Conservation (phyloP, 345 rosid genomes). For the Gossypium herbaceum region DNA sequence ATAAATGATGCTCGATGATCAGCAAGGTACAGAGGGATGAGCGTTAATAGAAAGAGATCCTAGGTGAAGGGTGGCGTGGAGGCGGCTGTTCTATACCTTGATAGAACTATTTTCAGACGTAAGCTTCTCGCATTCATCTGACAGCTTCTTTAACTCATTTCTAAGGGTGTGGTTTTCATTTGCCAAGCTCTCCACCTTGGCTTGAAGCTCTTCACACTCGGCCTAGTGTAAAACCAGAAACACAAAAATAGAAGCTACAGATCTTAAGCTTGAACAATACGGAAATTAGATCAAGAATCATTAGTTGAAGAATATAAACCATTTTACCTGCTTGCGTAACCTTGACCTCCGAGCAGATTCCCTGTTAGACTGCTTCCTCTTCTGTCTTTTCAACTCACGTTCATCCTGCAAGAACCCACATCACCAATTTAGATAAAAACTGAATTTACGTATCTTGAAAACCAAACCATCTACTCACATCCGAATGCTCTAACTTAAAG, state of each 20-base stretch:
- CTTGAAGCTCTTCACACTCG: conserved; percentile 92
- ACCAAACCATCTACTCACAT: neutral
- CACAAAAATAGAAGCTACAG: neutral
- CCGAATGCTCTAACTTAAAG: neutral
- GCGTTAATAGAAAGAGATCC: too few relatives aligned
- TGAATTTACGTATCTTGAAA: too few relatives aligned
- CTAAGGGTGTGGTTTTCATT: conserved; percentile 62
- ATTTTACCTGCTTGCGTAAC: conserved; percentile 86
- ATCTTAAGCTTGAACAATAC: neutral
- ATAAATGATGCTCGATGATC: neutral
- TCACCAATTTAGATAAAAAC: conserved; percentile 6
- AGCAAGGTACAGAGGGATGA: neutral
- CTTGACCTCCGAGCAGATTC: conserved; percentile 98
- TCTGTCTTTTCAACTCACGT: conserved; percentile 88
- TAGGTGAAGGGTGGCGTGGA: neutral
- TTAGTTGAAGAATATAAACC: neutral
- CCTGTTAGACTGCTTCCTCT: conserved; percentile 94
- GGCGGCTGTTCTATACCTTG: conserved; percentile 39
- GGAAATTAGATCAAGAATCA: neutral
- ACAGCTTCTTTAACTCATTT: conserved; percentile 79
- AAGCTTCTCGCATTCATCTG: conserved; percentile 84
- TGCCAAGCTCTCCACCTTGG: conserved; percentile 58
- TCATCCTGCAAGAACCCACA: conserved; percentile 59
- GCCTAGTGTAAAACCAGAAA: conserved; percentile 38
- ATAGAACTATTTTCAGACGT: conserved; percentile 72